phyloP scores from a whole-genome alignment of 768 basidiomycete genomes.

The Mycena rebaudengoi region DNA sequence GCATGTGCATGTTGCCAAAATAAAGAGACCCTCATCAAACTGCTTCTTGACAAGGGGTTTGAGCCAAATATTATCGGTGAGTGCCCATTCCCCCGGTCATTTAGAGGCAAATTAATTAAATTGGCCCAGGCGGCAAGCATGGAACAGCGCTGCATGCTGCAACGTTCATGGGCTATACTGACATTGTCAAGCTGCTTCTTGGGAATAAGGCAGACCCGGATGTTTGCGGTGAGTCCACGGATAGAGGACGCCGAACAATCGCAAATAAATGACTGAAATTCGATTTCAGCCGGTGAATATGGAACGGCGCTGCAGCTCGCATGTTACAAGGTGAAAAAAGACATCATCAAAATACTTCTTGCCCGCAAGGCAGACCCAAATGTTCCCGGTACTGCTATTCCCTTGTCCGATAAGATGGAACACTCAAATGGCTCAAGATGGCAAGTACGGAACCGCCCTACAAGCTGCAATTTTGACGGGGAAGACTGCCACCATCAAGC shows the following conservation, averaged over 20 bases:
- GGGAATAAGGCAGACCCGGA: background rate
- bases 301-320: background rate
- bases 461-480: too few relatives aligned
- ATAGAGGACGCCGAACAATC: too few relatives aligned
- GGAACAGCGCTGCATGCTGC: too few relatives aligned
- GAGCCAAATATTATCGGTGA: too few relatives aligned
- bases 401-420: background rate
- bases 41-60: too few relatives aligned
- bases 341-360: background rate
- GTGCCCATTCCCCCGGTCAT: too few relatives aligned
- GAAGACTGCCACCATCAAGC: too few relatives aligned
- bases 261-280: too few relatives aligned
- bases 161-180: background rate
- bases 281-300: background rate
- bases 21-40: background rate
- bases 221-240: background rate
- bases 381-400: background rate
- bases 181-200: background rate
- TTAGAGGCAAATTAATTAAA: too few relatives aligned
- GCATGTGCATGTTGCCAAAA: background rate
- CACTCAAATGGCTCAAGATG: background rate
- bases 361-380: background rate
- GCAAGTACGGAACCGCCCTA: too few relatives aligned
- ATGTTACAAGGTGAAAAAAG: background rate
- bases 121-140: too few relatives aligned